phyloP scores from a whole-genome alignment of 2,329 filamentous ascomycete genomes.

The Claviceps citrina region DNA sequence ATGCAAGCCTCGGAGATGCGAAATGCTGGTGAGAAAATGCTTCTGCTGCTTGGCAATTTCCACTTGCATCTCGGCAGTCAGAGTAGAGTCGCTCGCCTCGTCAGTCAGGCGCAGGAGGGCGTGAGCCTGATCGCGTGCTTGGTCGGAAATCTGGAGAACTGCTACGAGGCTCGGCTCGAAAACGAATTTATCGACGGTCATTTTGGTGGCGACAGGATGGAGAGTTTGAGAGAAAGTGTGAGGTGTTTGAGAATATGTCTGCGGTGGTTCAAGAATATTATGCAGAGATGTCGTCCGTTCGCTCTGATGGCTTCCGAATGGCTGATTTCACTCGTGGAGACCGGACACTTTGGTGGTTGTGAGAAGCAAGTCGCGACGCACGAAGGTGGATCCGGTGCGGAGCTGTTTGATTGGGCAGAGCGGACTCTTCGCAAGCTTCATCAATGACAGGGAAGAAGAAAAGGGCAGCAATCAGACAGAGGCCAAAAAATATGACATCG shows the following conservation, averaged over 20 bases:
- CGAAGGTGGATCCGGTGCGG: neutral
- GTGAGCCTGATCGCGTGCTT: slow-evolving; percentile 58
- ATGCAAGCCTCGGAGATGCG: slow-evolving; percentile 69
- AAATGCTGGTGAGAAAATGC: slow-evolving; percentile 60
- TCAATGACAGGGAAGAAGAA: no score
- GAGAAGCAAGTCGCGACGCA: no score
- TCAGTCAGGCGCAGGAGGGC: slow-evolving; percentile 42
- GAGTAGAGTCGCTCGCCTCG: slow-evolving; percentile 27
- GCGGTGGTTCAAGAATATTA: neutral
- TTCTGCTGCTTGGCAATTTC: slow-evolving; percentile 65
- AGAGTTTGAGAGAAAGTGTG: neutral
- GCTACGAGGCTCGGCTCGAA: slow-evolving; percentile 40
- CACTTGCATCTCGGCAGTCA: slow-evolving; percentile 33
- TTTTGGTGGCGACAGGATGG: slow-evolving; percentile 7
- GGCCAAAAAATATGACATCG: no score
- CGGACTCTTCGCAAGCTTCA: no score
- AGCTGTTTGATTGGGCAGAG: no score
- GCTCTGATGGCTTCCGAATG: neutral
- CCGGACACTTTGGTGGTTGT: neutral
- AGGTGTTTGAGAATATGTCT: neutral
- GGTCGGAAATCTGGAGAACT: slow-evolving; percentile 56
- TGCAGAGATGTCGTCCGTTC: neutral
- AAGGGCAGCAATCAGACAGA: no score
- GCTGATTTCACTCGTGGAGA: neutral
- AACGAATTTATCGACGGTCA: slow-evolving; percentile 26